These are phyloP conservation scores for Suzukiozyma palmioleophila DNA, from an alignment of 1,139 yeast species.

Conservation along the genomic window DNA sequence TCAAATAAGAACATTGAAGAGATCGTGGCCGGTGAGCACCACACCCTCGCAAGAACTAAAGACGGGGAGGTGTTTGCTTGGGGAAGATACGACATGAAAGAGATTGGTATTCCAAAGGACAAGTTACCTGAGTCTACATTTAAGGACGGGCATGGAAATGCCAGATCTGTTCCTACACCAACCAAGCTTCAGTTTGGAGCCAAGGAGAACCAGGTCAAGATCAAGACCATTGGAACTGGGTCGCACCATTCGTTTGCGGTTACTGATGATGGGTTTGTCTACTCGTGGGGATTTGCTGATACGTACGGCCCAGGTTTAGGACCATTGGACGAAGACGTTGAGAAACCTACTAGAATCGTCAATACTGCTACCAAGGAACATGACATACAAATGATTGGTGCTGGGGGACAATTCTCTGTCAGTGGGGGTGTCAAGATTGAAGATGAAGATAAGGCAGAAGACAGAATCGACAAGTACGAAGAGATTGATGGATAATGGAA, in stretches of 20 bases:
- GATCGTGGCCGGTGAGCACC: conserved; percentile 94
- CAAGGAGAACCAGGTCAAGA: conserved; percentile 28
- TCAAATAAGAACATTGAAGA: conserved; percentile 52
- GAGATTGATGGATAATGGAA: conserved; percentile 33
- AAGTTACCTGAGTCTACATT: conserved; percentile 63
- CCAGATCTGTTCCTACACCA: conserved; percentile 86
- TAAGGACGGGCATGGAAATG: conserved; percentile 72
- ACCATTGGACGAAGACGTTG: conserved; percentile 85
- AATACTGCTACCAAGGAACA: conserved; percentile 89
- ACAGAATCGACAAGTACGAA: conserved; percentile 51
- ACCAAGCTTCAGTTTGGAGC: conserved; percentile 48
- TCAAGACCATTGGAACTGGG: conserved; percentile 72
- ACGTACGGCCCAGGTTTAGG: conserved; percentile 96
- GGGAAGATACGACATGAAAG: conserved; percentile 93
- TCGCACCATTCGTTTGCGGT: conserved; percentile 91
- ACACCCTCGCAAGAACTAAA: conserved; percentile 68
- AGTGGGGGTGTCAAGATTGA: conserved; percentile 71
- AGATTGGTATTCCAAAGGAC: conserved; percentile 72
- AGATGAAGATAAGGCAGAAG: conserved; percentile 58
- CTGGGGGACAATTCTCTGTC: conserved; percentile 94
- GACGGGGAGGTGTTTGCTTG: conserved; percentile 75
- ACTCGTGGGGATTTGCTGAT: conserved; percentile 97
- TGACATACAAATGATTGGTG: conserved; percentile 66
- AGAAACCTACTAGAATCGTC: conserved; percentile 75
- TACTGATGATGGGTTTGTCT: conserved; percentile 77